A percentile compares a stretch with the other conserved stretches of the same genome.
These are phyloP conservation scores for Leavenworthia alabamica DNA, from an alignment of 345 rosid species.

Conservation along the genomic window DNA sequence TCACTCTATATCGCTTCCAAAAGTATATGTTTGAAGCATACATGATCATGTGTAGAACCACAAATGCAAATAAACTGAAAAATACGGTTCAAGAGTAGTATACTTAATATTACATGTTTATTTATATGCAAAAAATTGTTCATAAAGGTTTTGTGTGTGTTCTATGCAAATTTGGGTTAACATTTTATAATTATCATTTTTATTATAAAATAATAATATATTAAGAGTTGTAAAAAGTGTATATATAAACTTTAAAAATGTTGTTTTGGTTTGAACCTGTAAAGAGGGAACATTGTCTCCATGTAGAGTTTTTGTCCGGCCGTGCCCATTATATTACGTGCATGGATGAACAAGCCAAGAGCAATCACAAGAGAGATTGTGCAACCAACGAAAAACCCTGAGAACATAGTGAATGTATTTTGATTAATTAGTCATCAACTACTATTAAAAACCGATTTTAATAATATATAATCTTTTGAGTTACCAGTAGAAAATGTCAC, in stretches of 20 bases:
- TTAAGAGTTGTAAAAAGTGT: too few species aligned
- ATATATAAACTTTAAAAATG: too few species aligned
- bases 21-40: constrained; percentile 53
- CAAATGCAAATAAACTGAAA: constrained; percentile 56
- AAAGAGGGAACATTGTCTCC: constrained; percentile 73
- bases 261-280: constrained; percentile 40
- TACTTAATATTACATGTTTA: too few species aligned
- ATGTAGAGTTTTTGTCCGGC: constrained; percentile 43
- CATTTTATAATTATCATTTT: too few species aligned
- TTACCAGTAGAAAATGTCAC: constrained; percentile 55
- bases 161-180: too few species aligned
- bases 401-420: too few species aligned
- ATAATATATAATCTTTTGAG: too few species aligned
- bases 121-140: too few species aligned
- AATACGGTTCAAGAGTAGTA: constrained; percentile 10
- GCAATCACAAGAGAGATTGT: constrained; percentile 52
- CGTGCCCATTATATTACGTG: constrained; percentile 38
- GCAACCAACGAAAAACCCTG: constrained; percentile 65
- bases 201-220: too few species aligned
- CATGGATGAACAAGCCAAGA: constrained; percentile 41
- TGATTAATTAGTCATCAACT: too few species aligned
- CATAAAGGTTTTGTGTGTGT: too few species aligned
- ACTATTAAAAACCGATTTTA: too few species aligned
- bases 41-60: constrained; percentile 55
- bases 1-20: constrained; percentile 66